phyloP scores from a whole-genome alignment of 2,329 filamentous ascomycete genomes.

The Botrytis hyacinthi region DNA sequence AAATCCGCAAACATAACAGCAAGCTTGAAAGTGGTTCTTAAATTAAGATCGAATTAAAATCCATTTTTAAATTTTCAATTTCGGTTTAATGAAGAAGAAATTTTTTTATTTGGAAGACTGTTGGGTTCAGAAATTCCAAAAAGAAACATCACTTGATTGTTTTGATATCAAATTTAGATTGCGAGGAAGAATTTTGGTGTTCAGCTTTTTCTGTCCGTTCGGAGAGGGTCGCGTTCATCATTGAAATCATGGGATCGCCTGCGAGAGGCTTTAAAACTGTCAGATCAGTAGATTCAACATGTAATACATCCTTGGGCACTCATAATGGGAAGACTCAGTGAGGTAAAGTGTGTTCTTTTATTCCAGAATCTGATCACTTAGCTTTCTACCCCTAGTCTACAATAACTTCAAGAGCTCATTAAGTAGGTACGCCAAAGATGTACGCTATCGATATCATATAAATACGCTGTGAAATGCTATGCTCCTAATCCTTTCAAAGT shows the following conservation, averaged over 20 bases:
- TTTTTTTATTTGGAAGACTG: background rate
- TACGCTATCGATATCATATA: slow-evolving; percentile 37
- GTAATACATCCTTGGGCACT: background rate
- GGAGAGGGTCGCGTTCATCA: background rate
- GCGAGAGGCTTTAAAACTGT: background rate
- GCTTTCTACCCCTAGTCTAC: slow-evolving; percentile 13
- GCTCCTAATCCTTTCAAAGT: slow-evolving; percentile 35
- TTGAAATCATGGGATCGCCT: background rate
- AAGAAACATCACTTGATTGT: background rate
- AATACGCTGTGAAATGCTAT: slow-evolving; percentile 36
- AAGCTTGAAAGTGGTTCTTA: background rate
- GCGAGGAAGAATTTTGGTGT: background rate
- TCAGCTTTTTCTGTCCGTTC: background rate
- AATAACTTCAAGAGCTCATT: slow-evolving; percentile 17
- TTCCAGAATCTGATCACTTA: slow-evolving; percentile 11
- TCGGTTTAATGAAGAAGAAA: background rate
- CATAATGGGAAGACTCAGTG: background rate
- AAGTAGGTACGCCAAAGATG: slow-evolving; percentile 24
- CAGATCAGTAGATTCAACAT: background rate
- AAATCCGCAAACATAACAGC: background rate
- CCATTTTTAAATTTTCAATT: background rate
- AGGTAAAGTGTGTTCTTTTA: background rate
- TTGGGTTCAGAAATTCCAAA: background rate
- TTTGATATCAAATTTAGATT: background rate
- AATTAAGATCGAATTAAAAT: background rate